Evolutionary conservation across 108 stramenopile genomes (phyloP).

Genomic region (Nitzschia sp.): DNA sequence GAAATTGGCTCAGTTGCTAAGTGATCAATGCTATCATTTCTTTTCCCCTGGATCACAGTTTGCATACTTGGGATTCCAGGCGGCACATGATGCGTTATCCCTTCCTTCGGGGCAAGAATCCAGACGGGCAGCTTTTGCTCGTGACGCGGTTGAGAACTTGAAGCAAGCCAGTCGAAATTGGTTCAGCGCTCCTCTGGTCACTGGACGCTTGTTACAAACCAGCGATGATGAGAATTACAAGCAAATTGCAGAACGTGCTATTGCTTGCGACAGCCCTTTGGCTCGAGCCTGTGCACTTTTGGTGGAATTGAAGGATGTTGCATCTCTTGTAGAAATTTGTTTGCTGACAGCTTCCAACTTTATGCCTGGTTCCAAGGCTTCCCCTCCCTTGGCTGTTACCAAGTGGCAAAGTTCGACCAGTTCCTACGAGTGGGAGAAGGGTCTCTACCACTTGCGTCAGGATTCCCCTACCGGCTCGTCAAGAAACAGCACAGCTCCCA

Average conservation of each 20-base stretch:
- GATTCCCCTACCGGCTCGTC: constrained; percentile 14
- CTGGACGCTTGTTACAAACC: constrained; percentile 53
- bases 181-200: constrained; percentile 66
- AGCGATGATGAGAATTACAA: constrained; percentile 44
- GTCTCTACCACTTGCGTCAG: constrained; percentile 60
- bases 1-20: constrained; percentile 55
- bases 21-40: constrained; percentile 81
- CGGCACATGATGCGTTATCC: constrained; percentile 60
- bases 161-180: constrained; percentile 76
- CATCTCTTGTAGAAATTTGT: constrained; percentile 76
- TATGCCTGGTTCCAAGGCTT: constrained; percentile 17
- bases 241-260: constrained; percentile 50
- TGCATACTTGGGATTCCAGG: constrained; percentile 78
- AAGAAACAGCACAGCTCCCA: constrained; percentile 15
- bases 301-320: constrained; percentile 59
- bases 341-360: constrained; percentile 79
- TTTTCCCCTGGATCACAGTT: constrained; percentile 79
- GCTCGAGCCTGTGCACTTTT: constrained; percentile 70
- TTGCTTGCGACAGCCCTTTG: constrained; percentile 69
- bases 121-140: constrained; percentile 35
- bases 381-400: background rate
- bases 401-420: background rate
- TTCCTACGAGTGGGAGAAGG: constrained; percentile 69
- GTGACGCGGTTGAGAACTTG: constrained; percentile 55
- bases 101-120: constrained; percentile 37